A percentile compares a stretch with the other conserved stretches of the same genome.
These are phyloP conservation scores for Yarrowia deformans DNA, from an alignment of 805 yeast species.

Conservation along the genomic window DNA sequence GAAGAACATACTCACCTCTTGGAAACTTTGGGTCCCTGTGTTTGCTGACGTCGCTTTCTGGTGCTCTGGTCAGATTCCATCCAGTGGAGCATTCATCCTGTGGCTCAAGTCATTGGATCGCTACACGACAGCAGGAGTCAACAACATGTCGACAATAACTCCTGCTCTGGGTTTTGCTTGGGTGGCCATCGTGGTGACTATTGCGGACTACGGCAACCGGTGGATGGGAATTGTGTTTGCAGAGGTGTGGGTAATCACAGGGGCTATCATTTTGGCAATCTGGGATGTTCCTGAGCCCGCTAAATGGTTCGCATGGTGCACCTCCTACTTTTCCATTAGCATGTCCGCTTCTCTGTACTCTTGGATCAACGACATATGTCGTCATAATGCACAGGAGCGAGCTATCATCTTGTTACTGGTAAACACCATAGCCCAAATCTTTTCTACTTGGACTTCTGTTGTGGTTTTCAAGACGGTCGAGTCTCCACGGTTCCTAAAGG, in stretches of 20 bases:
- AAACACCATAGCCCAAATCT: not conserved
- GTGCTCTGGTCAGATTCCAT: not conserved
- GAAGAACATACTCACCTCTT: not conserved
- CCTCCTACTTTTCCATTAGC: not conserved
- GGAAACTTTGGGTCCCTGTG: not conserved
- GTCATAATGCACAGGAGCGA: not conserved
- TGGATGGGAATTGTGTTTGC: not conserved
- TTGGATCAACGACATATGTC: not conserved
- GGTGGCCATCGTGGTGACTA: not conserved
- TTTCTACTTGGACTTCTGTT: not conserved
- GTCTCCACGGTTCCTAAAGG: not conserved
- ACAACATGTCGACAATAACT: not conserved
- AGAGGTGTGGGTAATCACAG: conserved; percentile 1
- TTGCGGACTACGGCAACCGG: not conserved
- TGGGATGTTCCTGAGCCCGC: not conserved
- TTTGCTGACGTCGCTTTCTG: not conserved
- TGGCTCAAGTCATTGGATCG: not conserved
- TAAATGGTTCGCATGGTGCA: conserved; percentile 1
- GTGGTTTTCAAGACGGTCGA: not conserved
- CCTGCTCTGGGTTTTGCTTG: conserved; percentile 1
- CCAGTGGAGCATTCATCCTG: not conserved
- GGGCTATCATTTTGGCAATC: not conserved
- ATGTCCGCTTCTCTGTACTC: not conserved
- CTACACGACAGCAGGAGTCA: not conserved
- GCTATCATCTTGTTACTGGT: not conserved